phyloP scores from a whole-genome alignment of 495 filamentous ascomycete species.

The Xanthoparmelia taractica region DNA sequence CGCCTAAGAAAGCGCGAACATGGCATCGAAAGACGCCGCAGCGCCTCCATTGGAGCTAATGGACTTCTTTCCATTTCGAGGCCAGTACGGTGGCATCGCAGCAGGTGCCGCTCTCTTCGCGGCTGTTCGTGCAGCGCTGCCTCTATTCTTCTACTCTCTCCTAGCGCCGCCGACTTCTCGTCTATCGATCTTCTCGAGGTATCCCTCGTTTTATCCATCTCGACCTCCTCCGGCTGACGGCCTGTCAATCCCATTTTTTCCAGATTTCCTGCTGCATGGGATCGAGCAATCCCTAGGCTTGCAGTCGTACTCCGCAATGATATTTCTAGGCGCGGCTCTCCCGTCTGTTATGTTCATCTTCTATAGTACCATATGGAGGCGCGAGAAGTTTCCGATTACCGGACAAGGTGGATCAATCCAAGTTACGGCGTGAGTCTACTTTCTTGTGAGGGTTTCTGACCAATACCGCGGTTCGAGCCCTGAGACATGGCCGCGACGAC shows the following conservation, averaged over 20 bases:
- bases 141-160: conserved; percentile 8
- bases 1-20: not conserved
- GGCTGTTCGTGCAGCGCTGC: not conserved
- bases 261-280: not conserved
- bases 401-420: conserved; percentile 11
- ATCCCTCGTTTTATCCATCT: conserved; percentile 4
- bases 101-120: conserved; percentile 6
- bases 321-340: conserved; percentile 2
- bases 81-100: conserved; percentile 2
- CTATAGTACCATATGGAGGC: conserved; percentile 7
- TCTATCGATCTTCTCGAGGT: conserved; percentile 4
- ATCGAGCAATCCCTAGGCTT: conserved; percentile 3
- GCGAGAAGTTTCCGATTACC: conserved; percentile 3
- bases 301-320: conserved; percentile 1
- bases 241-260: not conserved
- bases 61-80: conserved; percentile 8
- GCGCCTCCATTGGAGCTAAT: conserved; percentile 6
- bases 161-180: not conserved
- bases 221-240: not conserved
- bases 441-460: not conserved
- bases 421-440: not conserved
- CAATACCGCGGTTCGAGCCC: not conserved
- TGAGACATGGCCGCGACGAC: not conserved
- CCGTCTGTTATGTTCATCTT: not conserved
- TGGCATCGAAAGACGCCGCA: not conserved